Conservation (phyloP, 73 alveolate genomes). For the Paramecium primaurelia region DNA sequence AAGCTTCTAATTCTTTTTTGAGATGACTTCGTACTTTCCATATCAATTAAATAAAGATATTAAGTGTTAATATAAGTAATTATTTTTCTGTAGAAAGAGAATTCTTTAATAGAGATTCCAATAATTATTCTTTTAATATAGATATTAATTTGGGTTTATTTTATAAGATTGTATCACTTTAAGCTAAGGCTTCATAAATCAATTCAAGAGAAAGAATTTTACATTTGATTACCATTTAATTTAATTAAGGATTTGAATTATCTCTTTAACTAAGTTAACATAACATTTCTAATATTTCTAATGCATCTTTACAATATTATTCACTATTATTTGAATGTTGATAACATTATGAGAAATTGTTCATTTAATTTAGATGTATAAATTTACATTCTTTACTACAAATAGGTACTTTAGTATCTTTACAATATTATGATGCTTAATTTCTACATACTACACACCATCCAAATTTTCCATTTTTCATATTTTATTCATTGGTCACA, state of each 20-base stretch:
- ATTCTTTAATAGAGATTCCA: constrained; percentile 87
- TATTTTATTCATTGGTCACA: constrained; percentile 79
- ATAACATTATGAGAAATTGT: neutral
- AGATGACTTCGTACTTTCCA: constrained; percentile 84
- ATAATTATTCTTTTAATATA: constrained; percentile 82
- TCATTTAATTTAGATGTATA: constrained; percentile 49
- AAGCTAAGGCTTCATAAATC: constrained; percentile 84
- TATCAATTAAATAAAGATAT: constrained; percentile 84
- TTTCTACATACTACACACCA: constrained; percentile 68
- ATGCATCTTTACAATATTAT: constrained; percentile 37
- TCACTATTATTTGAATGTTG: neutral
- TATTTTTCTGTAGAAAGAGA: constrained; percentile 86
- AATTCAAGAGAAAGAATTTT: constrained; percentile 91
- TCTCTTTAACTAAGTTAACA: constrained; percentile 54
- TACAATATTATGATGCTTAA: constrained; percentile 57
- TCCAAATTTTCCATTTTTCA: constrained; percentile 65
- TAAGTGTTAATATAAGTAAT: constrained; percentile 78
- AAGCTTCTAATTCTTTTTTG: constrained; percentile 83
- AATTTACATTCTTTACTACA: constrained; percentile 64
- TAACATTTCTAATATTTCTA: constrained; percentile 19
- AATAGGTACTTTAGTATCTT: constrained; percentile 63
- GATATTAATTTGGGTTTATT: constrained; percentile 79
- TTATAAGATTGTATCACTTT: constrained; percentile 81
- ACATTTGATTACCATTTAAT: constrained; percentile 60
- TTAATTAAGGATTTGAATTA: neutral